Evolutionary conservation across 106 monocot genomes (phyloP).

Genomic region (Dioscorea alata): DNA sequence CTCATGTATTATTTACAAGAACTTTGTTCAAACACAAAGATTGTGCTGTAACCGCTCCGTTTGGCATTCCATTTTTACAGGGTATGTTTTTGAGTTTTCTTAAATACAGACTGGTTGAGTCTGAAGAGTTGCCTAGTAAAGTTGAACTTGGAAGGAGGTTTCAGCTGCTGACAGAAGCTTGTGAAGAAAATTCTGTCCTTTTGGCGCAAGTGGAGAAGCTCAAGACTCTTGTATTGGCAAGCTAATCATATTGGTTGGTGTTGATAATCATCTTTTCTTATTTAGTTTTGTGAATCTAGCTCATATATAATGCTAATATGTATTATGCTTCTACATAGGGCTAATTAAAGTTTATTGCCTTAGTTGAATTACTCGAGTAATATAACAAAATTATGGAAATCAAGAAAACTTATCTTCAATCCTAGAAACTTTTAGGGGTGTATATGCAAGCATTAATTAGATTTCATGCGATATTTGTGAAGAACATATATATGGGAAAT

Average conservation of each 20-base stretch:
- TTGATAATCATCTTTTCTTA: not conserved
- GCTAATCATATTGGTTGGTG: not conserved
- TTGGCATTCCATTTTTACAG: slow-evolving; percentile 32
- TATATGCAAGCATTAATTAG: no score
- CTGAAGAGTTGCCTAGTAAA: slow-evolving; percentile 15
- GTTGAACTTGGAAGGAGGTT: slow-evolving; percentile 40
- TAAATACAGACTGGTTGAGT: slow-evolving; percentile 23
- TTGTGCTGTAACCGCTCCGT: not conserved
- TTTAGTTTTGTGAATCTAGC: not conserved
- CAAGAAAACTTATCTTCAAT: no score
- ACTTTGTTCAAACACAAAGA: not conserved
- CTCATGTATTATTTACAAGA: not conserved
- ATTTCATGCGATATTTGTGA: no score
- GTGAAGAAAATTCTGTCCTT: slow-evolving; percentile 76
- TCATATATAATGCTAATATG: not conserved
- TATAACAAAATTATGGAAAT: not conserved
- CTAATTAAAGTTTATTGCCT: not conserved
- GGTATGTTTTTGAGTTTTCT: slow-evolving; percentile 50
- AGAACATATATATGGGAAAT: no score
- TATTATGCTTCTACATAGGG: not conserved
- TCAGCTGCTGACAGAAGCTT: slow-evolving; percentile 53
- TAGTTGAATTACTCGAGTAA: not conserved
- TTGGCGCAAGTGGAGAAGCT: slow-evolving; percentile 52
- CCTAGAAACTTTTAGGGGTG: no score
- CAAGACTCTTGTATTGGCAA: slow-evolving; percentile 14